A percentile compares a stretch with the other conserved stretches of the same genome.
Conservation (phyloP, 1,139 yeast species). For the Candida sojae region DNA sequence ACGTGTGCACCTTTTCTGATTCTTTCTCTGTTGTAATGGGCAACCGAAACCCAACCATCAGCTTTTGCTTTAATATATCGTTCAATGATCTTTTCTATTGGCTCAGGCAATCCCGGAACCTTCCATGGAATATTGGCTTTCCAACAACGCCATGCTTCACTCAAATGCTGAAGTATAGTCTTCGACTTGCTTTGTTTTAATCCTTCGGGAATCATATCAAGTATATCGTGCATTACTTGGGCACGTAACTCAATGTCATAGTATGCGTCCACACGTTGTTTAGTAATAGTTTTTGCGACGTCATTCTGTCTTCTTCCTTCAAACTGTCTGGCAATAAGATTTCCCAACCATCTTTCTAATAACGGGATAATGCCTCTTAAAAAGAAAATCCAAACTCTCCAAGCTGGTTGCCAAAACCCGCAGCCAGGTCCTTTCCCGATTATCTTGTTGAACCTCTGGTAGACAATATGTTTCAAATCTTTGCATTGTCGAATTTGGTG, state of each 20-base stretch:
- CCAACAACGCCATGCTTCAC: constrained; percentile 99
- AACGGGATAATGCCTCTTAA: constrained; percentile 92
- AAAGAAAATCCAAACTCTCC: constrained; percentile 96
- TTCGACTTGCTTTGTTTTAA: constrained; percentile 85
- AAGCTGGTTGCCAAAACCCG: constrained; percentile 99
- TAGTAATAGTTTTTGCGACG: constrained; percentile 90
- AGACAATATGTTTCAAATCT: constrained; percentile 89
- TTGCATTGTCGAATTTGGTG: constrained; percentile 96
- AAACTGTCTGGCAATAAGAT: constrained; percentile 86
- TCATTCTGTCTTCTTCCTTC: constrained; percentile 95
- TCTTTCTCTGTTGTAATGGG: constrained; percentile 89
- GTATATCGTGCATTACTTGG: constrained; percentile 91
- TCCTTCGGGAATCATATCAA: constrained; percentile 97
- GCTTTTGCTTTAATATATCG: constrained; percentile 94
- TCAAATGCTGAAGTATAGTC: constrained; percentile 86
- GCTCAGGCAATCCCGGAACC: constrained; percentile 94
- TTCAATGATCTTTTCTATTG: constrained; percentile 81
- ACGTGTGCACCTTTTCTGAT: constrained; percentile 86
- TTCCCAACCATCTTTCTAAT: constrained; percentile 93
- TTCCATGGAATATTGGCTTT: constrained; percentile 98
- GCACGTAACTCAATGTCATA: constrained; percentile 93
- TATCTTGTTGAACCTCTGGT: constrained; percentile 72
- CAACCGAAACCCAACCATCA: constrained; percentile 94
- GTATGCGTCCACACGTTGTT: constrained; percentile 93
- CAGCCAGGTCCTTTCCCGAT: constrained; percentile 99